A percentile compares a stretch with the other conserved stretches of the same genome.
phyloP scores from a whole-genome alignment of 768 basidiomycete genomes.

The Tubosaeta sp. region DNA sequence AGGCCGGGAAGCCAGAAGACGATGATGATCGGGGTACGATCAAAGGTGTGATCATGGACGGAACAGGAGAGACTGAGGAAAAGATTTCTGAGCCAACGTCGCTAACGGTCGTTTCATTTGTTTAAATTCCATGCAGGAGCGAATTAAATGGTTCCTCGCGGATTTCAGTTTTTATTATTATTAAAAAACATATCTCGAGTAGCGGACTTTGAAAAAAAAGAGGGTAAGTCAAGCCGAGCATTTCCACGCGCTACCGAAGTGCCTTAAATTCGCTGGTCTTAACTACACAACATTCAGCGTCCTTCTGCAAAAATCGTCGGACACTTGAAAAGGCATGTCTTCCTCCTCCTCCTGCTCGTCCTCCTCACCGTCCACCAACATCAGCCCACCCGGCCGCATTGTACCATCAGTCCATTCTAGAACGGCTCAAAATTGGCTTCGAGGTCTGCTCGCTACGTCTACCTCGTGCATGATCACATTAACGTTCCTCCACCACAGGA shows the following conservation, averaged over 20 bases:
- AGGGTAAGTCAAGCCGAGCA: conserved; percentile 28
- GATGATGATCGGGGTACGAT: conserved; percentile 44
- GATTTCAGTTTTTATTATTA: not conserved
- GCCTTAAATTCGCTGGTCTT: conserved; percentile 38
- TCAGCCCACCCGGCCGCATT: conserved; percentile 54
- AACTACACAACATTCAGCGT: conserved; percentile 28
- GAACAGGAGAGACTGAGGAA: conserved; percentile 12
- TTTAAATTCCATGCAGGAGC: conserved; percentile 20
- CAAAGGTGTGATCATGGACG: conserved; percentile 25
- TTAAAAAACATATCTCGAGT: conserved; percentile 1
- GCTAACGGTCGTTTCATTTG: conserved; percentile 18
- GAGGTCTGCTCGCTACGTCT: conserved; percentile 42
- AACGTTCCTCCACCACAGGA: conserved; percentile 35
- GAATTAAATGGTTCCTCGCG: no score
- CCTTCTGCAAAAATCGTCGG: conserved; percentile 28
- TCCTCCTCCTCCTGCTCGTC: conserved; percentile 14
- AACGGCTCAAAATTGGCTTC: conserved; percentile 73
- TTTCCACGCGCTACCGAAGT: conserved; percentile 39
- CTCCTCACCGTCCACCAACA: conserved; percentile 19
- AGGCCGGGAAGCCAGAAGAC: conserved; percentile 22
- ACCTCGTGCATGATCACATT: conserved; percentile 23
- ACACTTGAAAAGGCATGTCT: conserved; percentile 43
- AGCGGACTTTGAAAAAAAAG: conserved; percentile 35
- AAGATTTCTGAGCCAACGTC: conserved; percentile 16
- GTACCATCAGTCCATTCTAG: conserved; percentile 80